Base-by-base conservation (phyloP, 768 basidiomycete species). In the Kockovaella imperatae region DNA sequence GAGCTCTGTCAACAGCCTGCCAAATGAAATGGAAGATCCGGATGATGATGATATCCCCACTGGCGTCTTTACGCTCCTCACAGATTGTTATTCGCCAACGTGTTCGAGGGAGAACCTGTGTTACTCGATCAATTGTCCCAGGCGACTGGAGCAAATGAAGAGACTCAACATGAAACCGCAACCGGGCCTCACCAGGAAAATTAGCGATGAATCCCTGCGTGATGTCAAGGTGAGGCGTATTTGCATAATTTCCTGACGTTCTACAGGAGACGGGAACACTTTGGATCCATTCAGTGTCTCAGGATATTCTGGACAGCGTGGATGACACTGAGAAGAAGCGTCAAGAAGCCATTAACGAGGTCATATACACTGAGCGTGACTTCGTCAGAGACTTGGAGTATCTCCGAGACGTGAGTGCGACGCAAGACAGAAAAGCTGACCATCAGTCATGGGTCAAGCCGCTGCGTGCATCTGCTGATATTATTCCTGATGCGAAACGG, bases 341-440 rank as follows among this genome's bases (percentile, higher is more conserved):
- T 1, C 93, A 97, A 69, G 95, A 99, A 70, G 87, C 88, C 18
- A 97, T 99, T 75, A 96, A 97, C 66, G 95, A 99, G 74, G 87
- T 95, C 29, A 83, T 81, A 48, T 80, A 80, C 55, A 99, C 95
- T 6, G 95, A 97, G 68, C 80, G 91, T 23, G 95, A 97, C 74
- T 97, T 99, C 71, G 91, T 99, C 36, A 80, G 88, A 48, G 95
- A 96, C 72, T 81, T 97, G 81, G 95, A 99, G 72, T 97, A 97
- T 66, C 78, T 99, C 39, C 83, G 91, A 54, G 93, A 97, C 67
- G 86, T 93, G 63, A 60, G 86, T 56, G 15, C 18, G 25, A 3
- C 26, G n/a, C 13, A 39, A 7, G 10, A 13, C 25, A 24, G 14
- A 39, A 13, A 25, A 34, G 36, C 40, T 50, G 35, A 48, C 49